A percentile compares a stretch with the other conserved stretches of the same genome.
Conservation (phyloP, 768 basidiomycete genomes). For the Pholiota microspora region DNA sequence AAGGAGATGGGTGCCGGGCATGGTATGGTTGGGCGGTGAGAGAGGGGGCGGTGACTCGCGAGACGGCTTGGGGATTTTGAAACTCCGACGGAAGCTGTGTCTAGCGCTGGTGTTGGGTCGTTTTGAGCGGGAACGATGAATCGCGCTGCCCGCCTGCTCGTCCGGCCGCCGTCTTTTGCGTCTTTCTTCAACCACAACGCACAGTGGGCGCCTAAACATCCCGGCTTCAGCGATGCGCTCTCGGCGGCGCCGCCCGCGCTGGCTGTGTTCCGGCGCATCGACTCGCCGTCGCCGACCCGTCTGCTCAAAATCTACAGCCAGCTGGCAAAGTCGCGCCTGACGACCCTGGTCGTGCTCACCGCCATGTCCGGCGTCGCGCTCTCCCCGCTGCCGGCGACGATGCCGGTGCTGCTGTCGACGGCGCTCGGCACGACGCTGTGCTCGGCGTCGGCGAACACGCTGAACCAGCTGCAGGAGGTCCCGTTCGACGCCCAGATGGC, state of each 20-base stretch:
- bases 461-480: slow-evolving; percentile 93
- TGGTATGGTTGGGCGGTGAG: slow-evolving; percentile 19
- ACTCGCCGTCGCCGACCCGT: slow-evolving; percentile 45
- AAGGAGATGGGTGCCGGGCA: slow-evolving; percentile 82
- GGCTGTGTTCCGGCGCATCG: slow-evolving; percentile 22
- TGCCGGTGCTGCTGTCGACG: slow-evolving; percentile 83
- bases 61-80: slow-evolving; percentile 8
- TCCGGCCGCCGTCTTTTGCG: slow-evolving; percentile 32
- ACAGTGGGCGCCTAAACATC: slow-evolving; percentile 37
- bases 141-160: not conserved
- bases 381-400: slow-evolving; percentile 80
- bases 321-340: slow-evolving; percentile 83
- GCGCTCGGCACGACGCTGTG: slow-evolving; percentile 90
- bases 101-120: not conserved
- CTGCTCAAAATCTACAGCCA: slow-evolving; percentile 72
- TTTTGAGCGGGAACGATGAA: not conserved
- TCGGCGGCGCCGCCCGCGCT: slow-evolving; percentile 8
- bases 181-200: slow-evolving; percentile 68
- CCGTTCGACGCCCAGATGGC: slow-evolving; percentile 98
- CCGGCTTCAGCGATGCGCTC: not conserved
- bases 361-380: slow-evolving; percentile 92
- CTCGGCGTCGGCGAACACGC: slow-evolving; percentile 88
- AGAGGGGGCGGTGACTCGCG: slow-evolving; percentile 3
- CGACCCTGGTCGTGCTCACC: slow-evolving; percentile 80
- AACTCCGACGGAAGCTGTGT: slow-evolving; percentile 13